Percentiles rank a stretch among this genome's conserved stretches.
phyloP scores from a whole-genome alignment of 371 early-diverging fungal genomes.

The Mucor circinelloides region DNA sequence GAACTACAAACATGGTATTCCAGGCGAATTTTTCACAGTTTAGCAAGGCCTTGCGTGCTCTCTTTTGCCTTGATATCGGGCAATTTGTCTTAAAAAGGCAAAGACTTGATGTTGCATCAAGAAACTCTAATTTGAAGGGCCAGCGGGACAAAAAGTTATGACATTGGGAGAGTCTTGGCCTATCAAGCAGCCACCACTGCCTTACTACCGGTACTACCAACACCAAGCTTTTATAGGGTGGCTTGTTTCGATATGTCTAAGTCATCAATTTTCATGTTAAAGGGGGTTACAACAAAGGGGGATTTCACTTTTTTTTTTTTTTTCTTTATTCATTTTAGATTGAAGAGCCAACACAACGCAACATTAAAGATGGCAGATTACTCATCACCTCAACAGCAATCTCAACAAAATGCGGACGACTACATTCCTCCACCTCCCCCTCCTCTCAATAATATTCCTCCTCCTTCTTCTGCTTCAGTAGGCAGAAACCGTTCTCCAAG shows the following conservation, averaged over 20 bases:
- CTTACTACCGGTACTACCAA: neutral
- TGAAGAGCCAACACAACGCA: neutral
- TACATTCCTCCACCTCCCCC: slow-evolving; percentile 32
- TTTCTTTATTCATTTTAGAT: neutral
- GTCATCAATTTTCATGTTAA: neutral
- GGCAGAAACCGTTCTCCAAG: slow-evolving; percentile 29
- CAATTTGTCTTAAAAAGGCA: slow-evolving; percentile 2
- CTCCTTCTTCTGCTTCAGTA: slow-evolving; percentile 27
- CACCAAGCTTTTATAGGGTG: neutral
- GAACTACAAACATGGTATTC: neutral
- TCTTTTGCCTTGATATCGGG: neutral
- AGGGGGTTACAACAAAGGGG: neutral
- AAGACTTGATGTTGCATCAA: neutral
- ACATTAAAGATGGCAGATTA: slow-evolving; percentile 19
- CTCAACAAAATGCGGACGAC: slow-evolving; percentile 34
- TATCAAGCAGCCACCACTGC: neutral
- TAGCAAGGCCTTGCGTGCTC: too few relatives aligned
- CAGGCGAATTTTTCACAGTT: neutral
- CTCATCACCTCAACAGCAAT: slow-evolving; percentile 12
- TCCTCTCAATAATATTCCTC: slow-evolving; percentile 14
- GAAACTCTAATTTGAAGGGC: neutral
- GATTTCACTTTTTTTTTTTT: neutral
- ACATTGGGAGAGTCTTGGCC: neutral
- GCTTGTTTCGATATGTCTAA: slow-evolving; percentile 1
- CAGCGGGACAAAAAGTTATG: neutral